Evolutionary conservation across 192 early-diverging fungal genomes (phyloP), one percentile per base, ranked within the genome.

Genomic region (Endogone sp.): DNA sequence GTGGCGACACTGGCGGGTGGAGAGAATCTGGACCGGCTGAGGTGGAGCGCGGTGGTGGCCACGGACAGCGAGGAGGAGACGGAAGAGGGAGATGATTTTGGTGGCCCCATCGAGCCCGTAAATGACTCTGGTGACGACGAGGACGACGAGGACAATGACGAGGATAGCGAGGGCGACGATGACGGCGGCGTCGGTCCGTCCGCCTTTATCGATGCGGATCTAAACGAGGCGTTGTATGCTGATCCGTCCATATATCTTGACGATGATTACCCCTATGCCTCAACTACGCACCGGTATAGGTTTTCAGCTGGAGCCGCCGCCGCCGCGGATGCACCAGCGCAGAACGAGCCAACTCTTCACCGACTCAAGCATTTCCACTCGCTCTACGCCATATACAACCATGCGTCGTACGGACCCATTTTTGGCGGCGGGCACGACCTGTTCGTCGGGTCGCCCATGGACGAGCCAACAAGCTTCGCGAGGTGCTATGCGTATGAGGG

Each of bases 341-440:
- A 56, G 22, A 28, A 55, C 24, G 65, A 67, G 20, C 65, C 65
- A 21, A 67, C 65, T 3, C 65, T 67, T 11, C 65, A 67, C 13
- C 30, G 28, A 3, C 55, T 67, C 2, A 67, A 67, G 29, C 60
- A 49, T 9, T 59, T 62, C 2, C 68, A 69, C 61, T 54, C 58
- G 27, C 60, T 62, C 22, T 69, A 62, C 54, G 68, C 68, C 11
- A 63, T 69, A 13, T 62, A 69, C 32, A 62, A 63, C 37, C 68
- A 69, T 63, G 68, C 60, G n/a, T 29, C 29, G 2, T 69, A 62
- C 62, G 68, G 68, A 1, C 68, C 68, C 0, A 69, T 69, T 30
- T 69, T 69, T 32, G 68, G 68, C 27, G 68, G 61, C 10, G 58
- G 68, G 3, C 60, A 69, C 37, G 58, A 62, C 4, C 27, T 69